A percentile compares a stretch with the other conserved stretches of the same genome.
phyloP scores from a whole-genome alignment of 2,329 filamentous ascomycete species.

The Penicillium capsulatum region DNA sequence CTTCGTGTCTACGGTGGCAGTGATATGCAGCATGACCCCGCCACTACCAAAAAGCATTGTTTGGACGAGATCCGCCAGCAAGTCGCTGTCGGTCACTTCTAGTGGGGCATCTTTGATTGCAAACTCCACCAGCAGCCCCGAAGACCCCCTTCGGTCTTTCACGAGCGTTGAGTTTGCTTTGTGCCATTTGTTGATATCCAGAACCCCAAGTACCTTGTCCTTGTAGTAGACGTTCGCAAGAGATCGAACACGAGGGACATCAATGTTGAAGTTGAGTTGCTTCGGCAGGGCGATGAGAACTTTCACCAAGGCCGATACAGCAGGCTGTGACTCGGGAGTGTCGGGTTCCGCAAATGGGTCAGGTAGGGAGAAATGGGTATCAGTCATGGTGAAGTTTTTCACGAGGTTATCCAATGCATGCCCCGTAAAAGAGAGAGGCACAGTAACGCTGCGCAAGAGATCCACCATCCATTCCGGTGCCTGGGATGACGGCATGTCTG shows the following conservation, averaged over 20 bases:
- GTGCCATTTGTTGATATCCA: slow-evolving; percentile 80
- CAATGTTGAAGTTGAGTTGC: slow-evolving; percentile 80
- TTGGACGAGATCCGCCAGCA: slow-evolving; percentile 78
- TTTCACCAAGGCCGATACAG: slow-evolving; percentile 76
- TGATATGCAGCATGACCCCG: slow-evolving; percentile 66
- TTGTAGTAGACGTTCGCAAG: slow-evolving; percentile 77
- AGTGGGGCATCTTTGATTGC: slow-evolving; percentile 74
- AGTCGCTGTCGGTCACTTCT: slow-evolving; percentile 71
- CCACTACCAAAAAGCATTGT: slow-evolving; percentile 70
- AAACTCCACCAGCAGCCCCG: slow-evolving; percentile 69
- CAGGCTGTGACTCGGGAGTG: slow-evolving; percentile 67
- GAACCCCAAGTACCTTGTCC: slow-evolving; percentile 69
- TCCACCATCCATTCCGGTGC: slow-evolving; percentile 80
- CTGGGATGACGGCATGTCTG: slow-evolving; percentile 35
- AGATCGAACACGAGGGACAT: slow-evolving; percentile 72
- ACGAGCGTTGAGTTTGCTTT: slow-evolving; percentile 72
- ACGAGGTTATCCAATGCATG: slow-evolving; percentile 77
- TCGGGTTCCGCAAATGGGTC: slow-evolving; percentile 72
- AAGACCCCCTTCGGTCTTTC: slow-evolving; percentile 55
- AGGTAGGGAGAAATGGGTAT: slow-evolving; percentile 83
- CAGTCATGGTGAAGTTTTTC: slow-evolving; percentile 77
- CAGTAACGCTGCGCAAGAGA: slow-evolving; percentile 72
- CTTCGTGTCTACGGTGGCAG: slow-evolving; percentile 76
- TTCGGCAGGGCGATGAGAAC: slow-evolving; percentile 75
- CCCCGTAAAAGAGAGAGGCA: slow-evolving; percentile 81